Evolutionary conservation across 1,284 basidiomycete genomes (phyloP).

Genomic region (Taiwanofungus camphoratus): DNA sequence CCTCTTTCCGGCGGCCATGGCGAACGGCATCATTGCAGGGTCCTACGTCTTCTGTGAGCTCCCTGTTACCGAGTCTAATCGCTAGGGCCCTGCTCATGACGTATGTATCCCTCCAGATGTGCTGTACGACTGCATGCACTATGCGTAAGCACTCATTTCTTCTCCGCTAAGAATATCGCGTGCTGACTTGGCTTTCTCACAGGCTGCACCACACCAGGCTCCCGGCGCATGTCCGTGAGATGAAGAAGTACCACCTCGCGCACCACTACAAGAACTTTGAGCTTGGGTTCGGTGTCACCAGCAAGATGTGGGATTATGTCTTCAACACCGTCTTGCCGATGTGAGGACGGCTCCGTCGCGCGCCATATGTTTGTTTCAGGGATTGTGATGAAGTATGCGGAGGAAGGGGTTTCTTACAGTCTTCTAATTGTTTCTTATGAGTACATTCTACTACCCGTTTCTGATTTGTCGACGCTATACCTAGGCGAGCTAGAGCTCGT

Average conservation of each 20-base stretch:
- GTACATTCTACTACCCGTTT: too few relatives aligned
- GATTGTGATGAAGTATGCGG: too few relatives aligned
- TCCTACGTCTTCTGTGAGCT: slow-evolving; percentile 86
- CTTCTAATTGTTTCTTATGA: too few relatives aligned
- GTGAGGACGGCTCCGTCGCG: slow-evolving; percentile 23
- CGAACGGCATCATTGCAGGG: slow-evolving; percentile 92
- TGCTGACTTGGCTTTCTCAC: slow-evolving; percentile 10
- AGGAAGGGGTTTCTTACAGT: too few relatives aligned
- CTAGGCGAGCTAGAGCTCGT: too few relatives aligned
- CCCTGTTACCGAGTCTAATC: neutral
- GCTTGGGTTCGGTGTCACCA: slow-evolving; percentile 96
- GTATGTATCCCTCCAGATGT: slow-evolving; percentile 47
- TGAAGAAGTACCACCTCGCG: slow-evolving; percentile 98
- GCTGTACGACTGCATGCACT: slow-evolving; percentile 90
- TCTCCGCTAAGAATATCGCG: neutral
- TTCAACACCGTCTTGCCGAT: slow-evolving; percentile 81
- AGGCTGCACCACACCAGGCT: slow-evolving; percentile 87
- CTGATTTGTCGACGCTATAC: too few relatives aligned
- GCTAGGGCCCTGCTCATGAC: slow-evolving; percentile 8
- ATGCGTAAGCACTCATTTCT: slow-evolving; percentile 53
- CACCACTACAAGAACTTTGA: slow-evolving; percentile 99
- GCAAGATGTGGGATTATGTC: slow-evolving; percentile 93
- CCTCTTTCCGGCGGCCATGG: slow-evolving; percentile 80
- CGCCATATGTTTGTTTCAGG: neutral
- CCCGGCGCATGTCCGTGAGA: slow-evolving; percentile 81